Conservation (phyloP, 768 basidiomycete species). For the Kwoniella europaea region DNA sequence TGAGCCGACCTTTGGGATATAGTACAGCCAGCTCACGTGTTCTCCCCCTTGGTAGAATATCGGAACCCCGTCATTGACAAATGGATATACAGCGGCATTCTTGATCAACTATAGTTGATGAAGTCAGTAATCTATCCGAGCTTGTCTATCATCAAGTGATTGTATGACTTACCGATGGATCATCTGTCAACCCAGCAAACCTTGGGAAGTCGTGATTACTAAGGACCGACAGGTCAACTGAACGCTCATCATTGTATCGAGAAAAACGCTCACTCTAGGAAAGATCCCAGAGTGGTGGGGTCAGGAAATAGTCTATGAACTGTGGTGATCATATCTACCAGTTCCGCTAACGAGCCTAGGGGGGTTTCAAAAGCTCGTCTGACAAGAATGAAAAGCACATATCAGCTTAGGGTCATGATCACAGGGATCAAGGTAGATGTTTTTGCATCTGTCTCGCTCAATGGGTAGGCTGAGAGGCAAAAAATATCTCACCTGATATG, state of each 20-base stretch:
- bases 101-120: constrained; percentile 40
- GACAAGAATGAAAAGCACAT: not conserved
- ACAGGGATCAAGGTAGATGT: too few relatives aligned
- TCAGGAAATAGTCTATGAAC: constrained; percentile 50
- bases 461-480: not conserved
- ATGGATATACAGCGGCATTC: constrained; percentile 58
- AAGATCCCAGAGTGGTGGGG: constrained; percentile 53
- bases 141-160: not conserved
- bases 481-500: constrained; percentile 36
- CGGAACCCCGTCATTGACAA: constrained; percentile 58
- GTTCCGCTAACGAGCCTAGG: constrained; percentile 32
- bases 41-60: constrained; percentile 56
- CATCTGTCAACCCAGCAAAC: constrained; percentile 42
- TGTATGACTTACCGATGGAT: constrained; percentile 39
- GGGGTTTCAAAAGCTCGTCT: constrained; percentile 53
- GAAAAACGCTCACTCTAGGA: constrained; percentile 50
- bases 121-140: not conserved
- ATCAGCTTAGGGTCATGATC: not conserved
- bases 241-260: too few relatives aligned
- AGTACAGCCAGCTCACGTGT: constrained; percentile 33
- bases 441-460: too few relatives aligned
- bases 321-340: constrained; percentile 48
- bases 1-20: not conserved
- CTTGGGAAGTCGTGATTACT: constrained; percentile 57
- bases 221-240: not conserved